phyloP scores from a whole-genome alignment of 805 yeast species.

The Blastobotrys robertii region DNA sequence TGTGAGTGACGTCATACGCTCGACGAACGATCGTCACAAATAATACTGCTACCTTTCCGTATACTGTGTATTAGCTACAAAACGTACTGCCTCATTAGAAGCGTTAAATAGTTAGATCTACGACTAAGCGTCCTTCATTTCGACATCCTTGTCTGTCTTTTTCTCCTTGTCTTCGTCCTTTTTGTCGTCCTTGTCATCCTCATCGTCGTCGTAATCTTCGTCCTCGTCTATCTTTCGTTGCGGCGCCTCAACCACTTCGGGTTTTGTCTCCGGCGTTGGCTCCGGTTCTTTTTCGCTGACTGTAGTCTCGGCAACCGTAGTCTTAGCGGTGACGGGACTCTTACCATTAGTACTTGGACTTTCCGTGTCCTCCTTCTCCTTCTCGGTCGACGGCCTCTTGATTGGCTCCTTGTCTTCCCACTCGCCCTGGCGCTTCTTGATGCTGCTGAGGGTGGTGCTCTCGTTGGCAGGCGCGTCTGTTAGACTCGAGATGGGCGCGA shows the following conservation, averaged over 20 bases:
- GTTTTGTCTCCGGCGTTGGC: neutral
- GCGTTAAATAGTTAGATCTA: too few relatives aligned
- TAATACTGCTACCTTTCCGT: too few relatives aligned
- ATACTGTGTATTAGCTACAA: too few relatives aligned
- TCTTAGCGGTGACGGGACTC: neutral
- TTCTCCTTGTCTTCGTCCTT: neutral
- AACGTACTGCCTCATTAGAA: too few relatives aligned
- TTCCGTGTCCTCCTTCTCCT: conserved; percentile 2
- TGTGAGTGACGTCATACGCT: too few relatives aligned
- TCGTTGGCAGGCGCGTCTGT: conserved; percentile 1
- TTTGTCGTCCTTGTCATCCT: conserved; percentile 9
- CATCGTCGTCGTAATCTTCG: conserved; percentile 35
- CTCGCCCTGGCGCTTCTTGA: conserved; percentile 6
- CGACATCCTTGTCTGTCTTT: conserved; percentile 8
- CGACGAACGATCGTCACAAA: too few relatives aligned
- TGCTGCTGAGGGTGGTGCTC: neutral
- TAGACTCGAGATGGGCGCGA: neutral
- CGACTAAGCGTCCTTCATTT: conserved; percentile 10
- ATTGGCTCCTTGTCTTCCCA: conserved; percentile 6
- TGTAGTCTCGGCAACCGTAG: conserved; percentile 1
- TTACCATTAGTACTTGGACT: neutral
- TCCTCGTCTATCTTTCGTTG: conserved; percentile 36
- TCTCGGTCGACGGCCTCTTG: conserved; percentile 7
- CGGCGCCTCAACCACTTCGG: conserved; percentile 16
- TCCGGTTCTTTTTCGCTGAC: neutral